Percentiles rank a stretch among this genome's conserved stretches.
phyloP scores from a whole-genome alignment of 2,329 filamentous ascomycete species.

The Trichoderma koningiopsis region DNA sequence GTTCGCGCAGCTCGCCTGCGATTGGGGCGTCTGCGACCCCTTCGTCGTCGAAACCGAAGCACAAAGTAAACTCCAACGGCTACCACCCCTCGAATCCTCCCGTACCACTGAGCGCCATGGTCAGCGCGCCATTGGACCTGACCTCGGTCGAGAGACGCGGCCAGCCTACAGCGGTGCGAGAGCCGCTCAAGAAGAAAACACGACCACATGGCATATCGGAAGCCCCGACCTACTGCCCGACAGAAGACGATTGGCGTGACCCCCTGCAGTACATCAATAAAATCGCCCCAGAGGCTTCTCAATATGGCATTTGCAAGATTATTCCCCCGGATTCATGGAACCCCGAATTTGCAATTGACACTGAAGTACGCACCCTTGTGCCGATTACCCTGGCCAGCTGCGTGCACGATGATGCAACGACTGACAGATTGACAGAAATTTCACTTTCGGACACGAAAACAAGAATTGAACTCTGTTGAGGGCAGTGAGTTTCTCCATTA shows the following conservation, averaged over 20 bases:
- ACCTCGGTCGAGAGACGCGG: slow-evolving; percentile 90
- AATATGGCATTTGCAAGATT: slow-evolving; percentile 94
- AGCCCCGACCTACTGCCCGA: slow-evolving; percentile 87
- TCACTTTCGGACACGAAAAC: slow-evolving; percentile 93
- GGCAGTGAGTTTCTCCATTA: slow-evolving; percentile 67
- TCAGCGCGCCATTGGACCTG: slow-evolving; percentile 71
- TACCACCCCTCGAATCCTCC: slow-evolving; percentile 55
- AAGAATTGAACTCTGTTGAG: slow-evolving; percentile 97
- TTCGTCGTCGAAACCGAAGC: slow-evolving; percentile 50
- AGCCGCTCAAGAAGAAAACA: slow-evolving; percentile 73
- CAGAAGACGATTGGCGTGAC: slow-evolving; percentile 91
- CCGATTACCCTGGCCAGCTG: neutral
- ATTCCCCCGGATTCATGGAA: slow-evolving; percentile 94
- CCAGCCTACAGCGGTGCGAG: slow-evolving; percentile 73
- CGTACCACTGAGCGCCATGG: slow-evolving; percentile 57
- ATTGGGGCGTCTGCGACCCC: slow-evolving; percentile 41
- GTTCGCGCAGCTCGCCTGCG: slow-evolving; percentile 56
- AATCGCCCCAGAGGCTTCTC: slow-evolving; percentile 80
- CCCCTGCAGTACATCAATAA: slow-evolving; percentile 92
- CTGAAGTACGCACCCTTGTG: slow-evolving; percentile 64
- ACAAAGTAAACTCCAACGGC: slow-evolving; percentile 57
- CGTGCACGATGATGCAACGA: slow-evolving; percentile 21
- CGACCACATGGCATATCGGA: slow-evolving; percentile 85
- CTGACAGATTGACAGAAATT: slow-evolving; percentile 66
- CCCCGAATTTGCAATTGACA: slow-evolving; percentile 93